phyloP scores from a whole-genome alignment of 495 filamentous ascomycete genomes.

The Hypoxylon rickii region DNA sequence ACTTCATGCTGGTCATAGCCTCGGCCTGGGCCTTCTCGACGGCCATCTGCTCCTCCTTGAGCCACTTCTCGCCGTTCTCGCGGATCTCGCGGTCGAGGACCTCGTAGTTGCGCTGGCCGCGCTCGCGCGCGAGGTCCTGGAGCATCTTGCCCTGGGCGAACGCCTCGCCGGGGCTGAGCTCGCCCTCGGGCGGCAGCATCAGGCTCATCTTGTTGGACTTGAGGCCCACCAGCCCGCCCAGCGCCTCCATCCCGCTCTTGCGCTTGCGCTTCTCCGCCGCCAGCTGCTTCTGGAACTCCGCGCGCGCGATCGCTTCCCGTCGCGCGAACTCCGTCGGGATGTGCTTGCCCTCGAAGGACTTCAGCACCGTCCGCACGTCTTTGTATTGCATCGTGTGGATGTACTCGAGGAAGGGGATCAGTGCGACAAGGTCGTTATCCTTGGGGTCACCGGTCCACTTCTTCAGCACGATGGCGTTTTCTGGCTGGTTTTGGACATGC shows the following conservation, averaged over 20 bases:
- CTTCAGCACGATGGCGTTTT: slow-evolving; percentile 89
- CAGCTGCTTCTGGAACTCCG: slow-evolving; percentile 76
- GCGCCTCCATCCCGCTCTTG: slow-evolving; percentile 60
- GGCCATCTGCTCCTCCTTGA: slow-evolving; percentile 84
- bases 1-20: slow-evolving; percentile 80
- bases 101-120: slow-evolving; percentile 88
- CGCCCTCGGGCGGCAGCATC: slow-evolving; percentile 63
- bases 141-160: slow-evolving; percentile 91
- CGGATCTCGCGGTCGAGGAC: slow-evolving; percentile 84
- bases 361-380: slow-evolving; percentile 82
- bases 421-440: slow-evolving; percentile 80
- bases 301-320: slow-evolving; percentile 82
- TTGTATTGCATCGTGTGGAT: slow-evolving; percentile 87
- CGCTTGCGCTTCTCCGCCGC: slow-evolving; percentile 70
- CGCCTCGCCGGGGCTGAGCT: slow-evolving; percentile 70
- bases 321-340: slow-evolving; percentile 88
- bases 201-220: slow-evolving; percentile 62
- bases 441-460: slow-evolving; percentile 84
- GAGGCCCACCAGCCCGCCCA: slow-evolving; percentile 74
- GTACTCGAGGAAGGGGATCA: slow-evolving; percentile 97
- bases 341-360: slow-evolving; percentile 81
- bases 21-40: slow-evolving; percentile 87
- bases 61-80: slow-evolving; percentile 90
- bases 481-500: slow-evolving; percentile 83
- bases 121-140: slow-evolving; percentile 87